Conservation (phyloP, 2,329 filamentous ascomycete species). For the Talaromyces sp. region DNA sequence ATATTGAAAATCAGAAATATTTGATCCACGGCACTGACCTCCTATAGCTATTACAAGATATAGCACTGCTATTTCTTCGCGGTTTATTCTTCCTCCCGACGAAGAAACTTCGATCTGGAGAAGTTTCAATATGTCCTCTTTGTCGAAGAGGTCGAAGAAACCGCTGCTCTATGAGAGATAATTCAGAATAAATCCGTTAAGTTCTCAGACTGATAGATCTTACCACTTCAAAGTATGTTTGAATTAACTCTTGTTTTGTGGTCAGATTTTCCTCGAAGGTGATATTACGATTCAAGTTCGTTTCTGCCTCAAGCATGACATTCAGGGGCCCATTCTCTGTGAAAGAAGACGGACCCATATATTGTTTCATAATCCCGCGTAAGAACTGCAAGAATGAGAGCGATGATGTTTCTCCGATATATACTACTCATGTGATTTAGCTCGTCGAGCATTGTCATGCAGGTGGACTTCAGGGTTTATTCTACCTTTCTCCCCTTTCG, state of each 20-base stretch:
- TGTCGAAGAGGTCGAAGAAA: slow-evolving; percentile 38
- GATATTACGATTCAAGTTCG: slow-evolving; percentile 33
- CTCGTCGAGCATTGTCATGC: background rate
- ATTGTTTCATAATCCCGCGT: slow-evolving; percentile 47
- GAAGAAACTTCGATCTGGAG: slow-evolving; percentile 13
- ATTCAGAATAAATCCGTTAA: background rate
- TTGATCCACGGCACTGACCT: slow-evolving; percentile 45
- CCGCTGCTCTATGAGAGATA: slow-evolving; percentile 36
- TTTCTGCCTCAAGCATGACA: slow-evolving; percentile 53
- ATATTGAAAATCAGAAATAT: slow-evolving; percentile 29
- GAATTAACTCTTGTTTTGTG: slow-evolving; percentile 35
- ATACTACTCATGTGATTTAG: slow-evolving; percentile 16
- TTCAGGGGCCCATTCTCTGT: slow-evolving; percentile 52
- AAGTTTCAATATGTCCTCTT: slow-evolving; percentile 25
- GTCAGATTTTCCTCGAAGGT: slow-evolving; percentile 33
- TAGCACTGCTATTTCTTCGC: slow-evolving; percentile 24
- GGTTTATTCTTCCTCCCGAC: slow-evolving; percentile 21
- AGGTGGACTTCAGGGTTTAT: background rate
- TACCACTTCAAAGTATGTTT: slow-evolving; percentile 30
- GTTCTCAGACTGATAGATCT: background rate
- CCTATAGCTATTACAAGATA: slow-evolving; percentile 54
- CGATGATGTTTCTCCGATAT: slow-evolving; percentile 48
- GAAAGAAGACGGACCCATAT: slow-evolving; percentile 55
- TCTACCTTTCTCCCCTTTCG: slow-evolving; percentile 17
- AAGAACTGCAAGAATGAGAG: slow-evolving; percentile 55